Conservation (phyloP, 164 flowering plant genomes). For the Liquidambar formosana region DNA sequence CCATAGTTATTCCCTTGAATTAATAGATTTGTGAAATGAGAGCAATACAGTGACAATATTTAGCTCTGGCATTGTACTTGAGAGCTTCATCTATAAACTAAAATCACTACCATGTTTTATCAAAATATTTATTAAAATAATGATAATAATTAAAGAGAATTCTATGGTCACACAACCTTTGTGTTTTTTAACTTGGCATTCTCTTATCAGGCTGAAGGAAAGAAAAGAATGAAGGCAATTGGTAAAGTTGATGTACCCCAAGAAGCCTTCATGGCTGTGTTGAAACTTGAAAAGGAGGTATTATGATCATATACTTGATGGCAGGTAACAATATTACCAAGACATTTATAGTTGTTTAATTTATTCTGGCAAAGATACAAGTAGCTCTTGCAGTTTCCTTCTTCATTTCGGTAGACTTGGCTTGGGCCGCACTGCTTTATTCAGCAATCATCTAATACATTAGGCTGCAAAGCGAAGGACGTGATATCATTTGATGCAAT, state of each 20-base stretch:
- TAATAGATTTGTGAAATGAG: too few species aligned
- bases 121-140: too few species aligned
- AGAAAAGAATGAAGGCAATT: constrained; percentile 96
- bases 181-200: neutral
- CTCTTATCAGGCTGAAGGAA: constrained; percentile 83
- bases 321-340: neutral
- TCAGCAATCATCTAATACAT: neutral
- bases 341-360: neutral
- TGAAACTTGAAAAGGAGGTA: constrained; percentile 92
- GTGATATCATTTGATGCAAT: too few species aligned
- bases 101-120: too few species aligned
- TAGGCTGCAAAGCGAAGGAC: neutral
- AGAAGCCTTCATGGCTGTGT: constrained; percentile 98
- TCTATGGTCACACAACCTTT: neutral
- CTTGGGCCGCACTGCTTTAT: neutral
- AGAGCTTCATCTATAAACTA: too few species aligned
- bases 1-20: too few species aligned
- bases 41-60: too few species aligned
- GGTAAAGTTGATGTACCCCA: constrained; percentile 98
- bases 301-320: constrained; percentile 30
- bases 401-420: neutral
- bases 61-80: too few species aligned
- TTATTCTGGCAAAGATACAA: neutral
- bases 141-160: too few species aligned
- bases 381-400: neutral